Evolutionary conservation across 495 filamentous ascomycete species (phyloP), one percentile per base, ranked within the genome.

Genomic region (Penicillium arizonense): DNA sequence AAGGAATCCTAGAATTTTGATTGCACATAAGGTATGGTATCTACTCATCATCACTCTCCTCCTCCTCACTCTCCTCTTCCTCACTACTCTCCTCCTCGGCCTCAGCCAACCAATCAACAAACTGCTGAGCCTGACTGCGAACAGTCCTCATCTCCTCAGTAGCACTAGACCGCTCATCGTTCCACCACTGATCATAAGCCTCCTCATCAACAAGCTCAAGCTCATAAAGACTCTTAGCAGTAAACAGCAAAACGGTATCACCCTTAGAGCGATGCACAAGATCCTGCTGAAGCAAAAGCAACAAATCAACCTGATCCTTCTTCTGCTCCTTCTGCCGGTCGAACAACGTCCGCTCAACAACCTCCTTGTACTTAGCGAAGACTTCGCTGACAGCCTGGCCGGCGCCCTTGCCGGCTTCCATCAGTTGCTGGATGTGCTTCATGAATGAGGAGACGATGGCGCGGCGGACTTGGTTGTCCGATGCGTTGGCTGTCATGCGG

Each of bases 121-220:
- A 85, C 43, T 85, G 83, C 64, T 84, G 73, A 44, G 87, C 87
- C 69, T 88, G 85, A 30, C 73, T 82, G 59, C 87, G 85, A 21
- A 97, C 83, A 51, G 68, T 81, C 36, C 70, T 62, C 84, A 96
- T 84, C 47, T 81, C 78, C 28, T 87, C 87, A 7, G 71, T 82
- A 48, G 75, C 79, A 26, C 73, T 80, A 7, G 83, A 82, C 58
- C 82, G 79, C 53, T 76, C 75, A 68, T 94, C 83, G 16, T 74
- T 79, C 93, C 92, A 97, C 94, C 94, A 98, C 52, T 82, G 80
- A 63, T 91, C 73, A 39, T 94, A 87, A 0, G 86, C 91, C 35
- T 96, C 93, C 65, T 96, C 89, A 65, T 96, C 91, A 1, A 97
- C 67, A 6, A 97, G 77, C 55, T 97, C 94, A 47, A 87, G 67